phyloP scores from a whole-genome alignment of 2,329 filamentous ascomycete species.

The Neonectria faginata region DNA sequence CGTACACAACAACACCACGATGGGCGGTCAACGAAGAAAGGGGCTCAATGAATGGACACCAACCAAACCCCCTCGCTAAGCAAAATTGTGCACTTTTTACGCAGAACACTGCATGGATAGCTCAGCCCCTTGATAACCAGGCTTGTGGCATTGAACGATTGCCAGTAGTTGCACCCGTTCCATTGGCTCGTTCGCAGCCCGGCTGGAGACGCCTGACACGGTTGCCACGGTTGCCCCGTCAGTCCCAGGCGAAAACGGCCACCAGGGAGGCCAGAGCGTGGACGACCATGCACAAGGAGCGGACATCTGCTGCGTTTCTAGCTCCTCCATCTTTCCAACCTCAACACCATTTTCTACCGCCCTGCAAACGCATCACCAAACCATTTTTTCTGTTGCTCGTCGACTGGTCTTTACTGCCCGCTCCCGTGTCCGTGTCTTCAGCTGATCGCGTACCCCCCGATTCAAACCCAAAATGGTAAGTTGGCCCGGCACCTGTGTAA shows the following conservation, averaged over 20 bases:
- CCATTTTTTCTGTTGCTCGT: conserved; percentile 15
- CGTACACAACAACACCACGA: conserved; percentile 22
- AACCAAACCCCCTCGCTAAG: conserved; percentile 8
- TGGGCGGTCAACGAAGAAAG: conserved; percentile 15
- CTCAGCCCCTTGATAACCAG: conserved; percentile 29
- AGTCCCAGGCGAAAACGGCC: conserved; percentile 45
- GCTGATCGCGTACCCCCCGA: conserved; percentile 33
- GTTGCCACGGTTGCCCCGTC: conserved; percentile 49
- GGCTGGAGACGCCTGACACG: conserved; percentile 22
- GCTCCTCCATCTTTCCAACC: conserved; percentile 35
- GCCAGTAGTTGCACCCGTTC: conserved; percentile 40
- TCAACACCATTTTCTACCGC: conserved; percentile 37
- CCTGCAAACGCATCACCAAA: conserved; percentile 7
- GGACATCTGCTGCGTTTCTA: conserved; percentile 39
- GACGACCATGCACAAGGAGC: conserved; percentile 42
- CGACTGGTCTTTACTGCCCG: conserved; percentile 2
- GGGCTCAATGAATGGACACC: conserved; percentile 20
- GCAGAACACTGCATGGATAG: conserved; percentile 23
- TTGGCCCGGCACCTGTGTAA: conserved; percentile 53
- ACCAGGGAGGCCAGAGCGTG: conserved; percentile 42
- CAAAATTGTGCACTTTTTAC: conserved; percentile 30
- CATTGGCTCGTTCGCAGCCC: conserved; percentile 30
- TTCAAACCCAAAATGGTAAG: conserved; percentile 52
- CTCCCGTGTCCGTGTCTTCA: conserved; percentile 24
- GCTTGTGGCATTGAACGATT: conserved; percentile 21